Base-by-base conservation (phyloP, 805 yeast species). In the Candida loeiensis region DNA sequence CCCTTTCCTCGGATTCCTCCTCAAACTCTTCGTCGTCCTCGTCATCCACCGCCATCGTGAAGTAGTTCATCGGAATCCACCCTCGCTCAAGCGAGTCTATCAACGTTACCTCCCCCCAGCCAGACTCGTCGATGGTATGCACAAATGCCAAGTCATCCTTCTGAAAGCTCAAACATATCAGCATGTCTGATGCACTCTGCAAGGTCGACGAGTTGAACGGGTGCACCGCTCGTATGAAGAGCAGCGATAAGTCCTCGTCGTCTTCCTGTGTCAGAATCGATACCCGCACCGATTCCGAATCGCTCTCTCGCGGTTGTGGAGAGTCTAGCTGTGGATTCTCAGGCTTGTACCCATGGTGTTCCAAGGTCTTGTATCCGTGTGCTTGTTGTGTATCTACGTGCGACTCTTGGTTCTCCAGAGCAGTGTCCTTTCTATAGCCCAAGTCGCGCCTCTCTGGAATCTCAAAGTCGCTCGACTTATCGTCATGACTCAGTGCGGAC, bases 31-130 rank as follows among this genome's bases (percentile, higher is more conserved):
- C 45, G 12, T 42, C 39, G 8, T 59, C 55, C 8, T 58, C 59
- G 15, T 52, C 51, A 9, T 44, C 42, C 3, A 79, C 63, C 1
- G 70, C 71, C 36, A 64, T 70, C 4, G 80, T 63, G 52, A 85
- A 85, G 61, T 82, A 85, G 54, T 85, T 85, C 73, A 85, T 80
- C 3, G 95, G 95, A 13, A 85, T 86, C 95, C 95, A 85, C 13
- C 95, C 95, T 46, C 88, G 64, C 50, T 73, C 72, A 37, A 80
- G 64, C 11, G 80, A 68, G 41, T 77, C 80, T 6, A 85, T 61
- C 27, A 84, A 54, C 0, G 90, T 85, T 2, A 85, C 93, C 57
- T 85, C 95, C 44, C 90, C 91, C 95, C 95, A 85, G 0, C 93
- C 95, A 15, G 88, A 80, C 40, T 81, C 82, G 56, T 85, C 93